Percentiles rank a stretch among this genome's conserved stretches.
Evolutionary conservation across 148 eudicot species (phyloP).

Genomic region (Camellia granthamiana): DNA sequence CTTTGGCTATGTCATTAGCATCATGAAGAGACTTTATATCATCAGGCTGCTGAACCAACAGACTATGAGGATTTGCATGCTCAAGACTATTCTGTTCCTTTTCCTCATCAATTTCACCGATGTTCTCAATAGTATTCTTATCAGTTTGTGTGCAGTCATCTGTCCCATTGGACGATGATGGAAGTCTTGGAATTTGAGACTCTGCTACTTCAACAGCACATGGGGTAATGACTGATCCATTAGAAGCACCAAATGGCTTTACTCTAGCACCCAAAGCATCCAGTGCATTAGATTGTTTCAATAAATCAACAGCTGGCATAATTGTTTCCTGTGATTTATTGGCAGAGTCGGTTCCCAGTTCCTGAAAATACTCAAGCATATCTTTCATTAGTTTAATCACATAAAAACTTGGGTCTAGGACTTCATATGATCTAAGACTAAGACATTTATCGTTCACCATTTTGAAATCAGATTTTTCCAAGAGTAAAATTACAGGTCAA

Average conservation of each 20-base stretch:
- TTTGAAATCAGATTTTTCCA: conserved; percentile 34
- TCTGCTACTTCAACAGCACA: conserved; percentile 27
- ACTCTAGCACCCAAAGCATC: conserved; percentile 25
- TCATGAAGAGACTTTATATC: conserved; percentile 21
- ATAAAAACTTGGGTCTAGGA: conserved; percentile 49
- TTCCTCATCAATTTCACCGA: conserved; percentile 19
- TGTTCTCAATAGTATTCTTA: conserved; percentile 18
- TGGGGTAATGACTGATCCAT: conserved; percentile 30
- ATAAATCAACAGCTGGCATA: conserved; percentile 21
- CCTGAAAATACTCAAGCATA: conserved; percentile 46
- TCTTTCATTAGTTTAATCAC: conserved; percentile 46
- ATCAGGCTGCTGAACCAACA: conserved; percentile 36
- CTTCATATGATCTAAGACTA: conserved; percentile 26
- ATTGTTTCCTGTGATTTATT: conserved; percentile 22
- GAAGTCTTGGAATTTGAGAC: conserved; percentile 21
- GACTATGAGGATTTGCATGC: conserved; percentile 31
- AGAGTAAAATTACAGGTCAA: conserved; percentile 33
- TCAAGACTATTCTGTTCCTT: conserved; percentile 24
- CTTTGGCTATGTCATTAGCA: conserved; percentile 54
- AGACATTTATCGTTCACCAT: conserved; percentile 46
- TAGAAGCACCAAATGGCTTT: conserved; percentile 15
- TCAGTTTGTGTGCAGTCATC: conserved; percentile 19
- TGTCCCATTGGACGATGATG: conserved; percentile 25
- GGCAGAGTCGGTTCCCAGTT: conserved; percentile 29
- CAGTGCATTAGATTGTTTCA: conserved; percentile 17